Percentiles rank a stretch among this genome's conserved stretches.
Evolutionary conservation across 495 filamentous ascomycete genomes (phyloP).

Genomic region (Hypoxylon cercidicola): DNA sequence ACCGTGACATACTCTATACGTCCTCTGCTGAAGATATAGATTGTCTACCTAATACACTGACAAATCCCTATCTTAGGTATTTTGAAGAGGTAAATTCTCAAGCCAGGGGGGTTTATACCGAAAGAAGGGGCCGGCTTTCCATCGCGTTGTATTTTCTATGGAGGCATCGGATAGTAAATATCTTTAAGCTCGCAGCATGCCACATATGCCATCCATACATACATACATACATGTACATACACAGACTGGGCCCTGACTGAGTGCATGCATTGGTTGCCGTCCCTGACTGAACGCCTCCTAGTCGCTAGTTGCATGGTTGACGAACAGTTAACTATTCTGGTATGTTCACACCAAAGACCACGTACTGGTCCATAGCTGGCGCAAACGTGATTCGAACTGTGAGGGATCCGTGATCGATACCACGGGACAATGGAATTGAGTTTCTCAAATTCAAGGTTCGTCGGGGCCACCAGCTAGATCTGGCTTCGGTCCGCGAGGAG

Average conservation of each 20-base stretch:
- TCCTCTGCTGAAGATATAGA: too few species aligned
- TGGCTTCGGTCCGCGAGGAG: conserved; percentile 43
- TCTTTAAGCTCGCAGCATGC: conserved; percentile 43
- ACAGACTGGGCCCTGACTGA: conserved; percentile 51
- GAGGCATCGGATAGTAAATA: conserved; percentile 28
- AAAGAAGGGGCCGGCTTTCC: not conserved
- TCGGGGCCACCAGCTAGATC: conserved; percentile 42
- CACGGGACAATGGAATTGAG: conserved; percentile 20
- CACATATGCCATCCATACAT: conserved; percentile 43
- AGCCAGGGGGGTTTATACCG: not conserved
- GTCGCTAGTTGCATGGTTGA: conserved; percentile 44
- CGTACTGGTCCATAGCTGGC: conserved; percentile 3
- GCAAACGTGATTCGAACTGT: conserved; percentile 11
- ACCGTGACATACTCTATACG: too few species aligned
- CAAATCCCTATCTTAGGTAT: not conserved
- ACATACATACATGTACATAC: conserved; percentile 33
- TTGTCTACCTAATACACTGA: too few species aligned
- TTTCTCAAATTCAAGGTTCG: conserved; percentile 31
- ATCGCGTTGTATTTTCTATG: conserved; percentile 20
- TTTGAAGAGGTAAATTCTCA: not conserved
- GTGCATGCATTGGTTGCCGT: conserved; percentile 59
- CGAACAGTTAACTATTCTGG: conserved; percentile 32
- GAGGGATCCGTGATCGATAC: conserved; percentile 23
- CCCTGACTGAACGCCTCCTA: conserved; percentile 46
- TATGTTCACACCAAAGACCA: conserved; percentile 6